Evolutionary conservation across 208 protist species (phyloP), one percentile per base, ranked within the genome.

Genomic region (Endotrypanum monterogeii): DNA sequence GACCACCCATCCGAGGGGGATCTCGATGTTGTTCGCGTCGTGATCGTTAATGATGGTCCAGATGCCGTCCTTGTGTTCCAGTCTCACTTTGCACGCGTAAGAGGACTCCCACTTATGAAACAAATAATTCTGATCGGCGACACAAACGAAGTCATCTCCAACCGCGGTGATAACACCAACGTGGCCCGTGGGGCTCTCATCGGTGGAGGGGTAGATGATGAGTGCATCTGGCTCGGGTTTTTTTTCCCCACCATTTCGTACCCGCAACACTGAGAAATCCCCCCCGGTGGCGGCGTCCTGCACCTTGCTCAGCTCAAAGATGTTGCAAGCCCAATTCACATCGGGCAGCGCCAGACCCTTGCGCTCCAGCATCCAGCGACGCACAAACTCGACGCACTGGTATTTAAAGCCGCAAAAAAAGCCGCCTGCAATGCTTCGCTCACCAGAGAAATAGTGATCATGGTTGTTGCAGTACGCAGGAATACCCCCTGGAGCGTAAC

Each of bases 331-430:
- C 89, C 89, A 93, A 63, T 90, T 85, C 18, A 97, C 84, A 20
- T 97, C 89, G 7, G 89, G 89, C 8, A 97, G 85, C 69, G 94
- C 76, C 25, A 97, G 83, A 0, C 83, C 83, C 66, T 97, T 97
- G 46, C 85, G 83, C 79, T 92, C 82, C 73, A 87, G 85, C 56
- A 97, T 72, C 89, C 90, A 95, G 50, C 93, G 93, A 23, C 93
- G 93, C 14, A 90, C 93, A 60, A 95, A 97, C 79, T 97, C 93
- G 25, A 95, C 90, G 67, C 90, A 97, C 76, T 97, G 93, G 71
- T 94, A 97, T 82, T 95, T 95, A 76, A 91, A 97, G 46, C 93
- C 93, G 74, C 80, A 94, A 71, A 94, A 95, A 56, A 97, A 58
- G 73, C 87, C 82, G 39, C 72, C 83, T 65, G 92, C 84, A 56